phyloP scores from a whole-genome alignment of 495 filamentous ascomycete genomes.

The Aspergillus sparsus region DNA sequence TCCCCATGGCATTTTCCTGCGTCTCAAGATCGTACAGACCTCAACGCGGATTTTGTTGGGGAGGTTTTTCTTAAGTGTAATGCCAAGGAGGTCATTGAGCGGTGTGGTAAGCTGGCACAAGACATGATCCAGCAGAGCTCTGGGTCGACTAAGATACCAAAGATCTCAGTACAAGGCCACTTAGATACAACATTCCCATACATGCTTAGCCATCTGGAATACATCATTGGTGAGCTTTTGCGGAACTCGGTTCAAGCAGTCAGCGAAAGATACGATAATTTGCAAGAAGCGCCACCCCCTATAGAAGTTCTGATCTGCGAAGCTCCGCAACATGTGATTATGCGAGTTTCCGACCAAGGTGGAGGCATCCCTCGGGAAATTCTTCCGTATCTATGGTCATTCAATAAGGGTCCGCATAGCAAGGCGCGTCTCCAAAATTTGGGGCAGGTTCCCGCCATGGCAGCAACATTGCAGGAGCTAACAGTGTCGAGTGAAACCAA shows the following conservation, averaged over 20 bases:
- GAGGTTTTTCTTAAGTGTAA: constrained; percentile 95
- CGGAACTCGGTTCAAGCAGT: constrained; percentile 94
- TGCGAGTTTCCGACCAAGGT: constrained; percentile 92
- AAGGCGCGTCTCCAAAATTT: constrained; percentile 76
- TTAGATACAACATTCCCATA: constrained; percentile 91
- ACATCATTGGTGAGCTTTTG: constrained; percentile 93
- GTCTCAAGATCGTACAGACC: constrained; percentile 61
- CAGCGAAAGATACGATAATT: constrained; percentile 63
- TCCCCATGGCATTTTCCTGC: constrained; percentile 89
- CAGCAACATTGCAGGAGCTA: constrained; percentile 92
- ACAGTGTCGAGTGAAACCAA: constrained; percentile 37
- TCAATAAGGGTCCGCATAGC: constrained; percentile 83
- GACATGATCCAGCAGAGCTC: constrained; percentile 71
- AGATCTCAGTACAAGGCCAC: constrained; percentile 84
- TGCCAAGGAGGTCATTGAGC: constrained; percentile 82
- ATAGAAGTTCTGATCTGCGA: constrained; percentile 96
- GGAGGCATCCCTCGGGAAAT: constrained; percentile 85
- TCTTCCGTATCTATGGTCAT: constrained; percentile 92
- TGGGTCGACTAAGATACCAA: constrained; percentile 69
- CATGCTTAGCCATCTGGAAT: constrained; percentile 93
- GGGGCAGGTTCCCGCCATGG: constrained; percentile 83
- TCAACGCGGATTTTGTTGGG: constrained; percentile 84
- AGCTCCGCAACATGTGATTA: constrained; percentile 91
- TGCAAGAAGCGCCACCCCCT: constrained; percentile 60
- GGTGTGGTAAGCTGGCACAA: constrained; percentile 71